Evolutionary conservation across 345 rosid genomes (phyloP).

Genomic region (Salix viminalis): DNA sequence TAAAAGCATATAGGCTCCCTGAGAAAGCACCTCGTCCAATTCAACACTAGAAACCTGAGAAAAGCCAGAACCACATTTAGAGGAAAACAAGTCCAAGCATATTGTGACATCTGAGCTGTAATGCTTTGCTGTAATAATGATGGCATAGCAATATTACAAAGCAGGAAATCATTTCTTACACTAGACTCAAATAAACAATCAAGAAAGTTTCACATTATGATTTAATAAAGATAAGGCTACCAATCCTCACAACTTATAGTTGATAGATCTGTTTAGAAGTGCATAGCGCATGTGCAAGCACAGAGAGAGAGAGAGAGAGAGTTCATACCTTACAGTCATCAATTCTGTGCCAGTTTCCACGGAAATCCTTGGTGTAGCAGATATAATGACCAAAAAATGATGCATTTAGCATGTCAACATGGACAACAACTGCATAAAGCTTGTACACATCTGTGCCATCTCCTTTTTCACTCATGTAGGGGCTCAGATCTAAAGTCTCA

Average conservation of each 20-base stretch:
- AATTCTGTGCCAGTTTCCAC: constrained; percentile 75
- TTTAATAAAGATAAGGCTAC: not conserved
- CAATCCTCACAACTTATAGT: not conserved
- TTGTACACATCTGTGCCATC: constrained; percentile 63
- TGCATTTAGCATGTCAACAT: constrained; percentile 93
- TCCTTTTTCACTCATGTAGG: constrained; percentile 77
- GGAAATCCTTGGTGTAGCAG: constrained; percentile 78
- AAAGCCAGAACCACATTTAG: constrained; percentile 14
- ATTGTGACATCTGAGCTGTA: not conserved
- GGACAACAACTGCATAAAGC: constrained; percentile 96
- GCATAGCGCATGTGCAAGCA: not conserved
- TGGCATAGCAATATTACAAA: not conserved
- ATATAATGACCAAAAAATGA: constrained; percentile 96
- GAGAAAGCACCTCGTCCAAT: constrained; percentile 83
- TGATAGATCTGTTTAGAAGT: not conserved
- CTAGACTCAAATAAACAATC: not conserved
- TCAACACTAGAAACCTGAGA: constrained; percentile 64
- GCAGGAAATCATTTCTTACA: not conserved
- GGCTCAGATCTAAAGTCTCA: constrained; percentile 72
- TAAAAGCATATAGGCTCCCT: constrained; percentile 93
- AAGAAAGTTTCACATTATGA: not conserved
- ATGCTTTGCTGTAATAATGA: not conserved
- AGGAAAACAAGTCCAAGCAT: not conserved
- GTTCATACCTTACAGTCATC: constrained; percentile 83
- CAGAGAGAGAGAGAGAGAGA: not conserved